Evolutionary conservation across 2,329 filamentous ascomycete genomes (phyloP).

Genomic region (Rhynchosporium agropyri): DNA sequence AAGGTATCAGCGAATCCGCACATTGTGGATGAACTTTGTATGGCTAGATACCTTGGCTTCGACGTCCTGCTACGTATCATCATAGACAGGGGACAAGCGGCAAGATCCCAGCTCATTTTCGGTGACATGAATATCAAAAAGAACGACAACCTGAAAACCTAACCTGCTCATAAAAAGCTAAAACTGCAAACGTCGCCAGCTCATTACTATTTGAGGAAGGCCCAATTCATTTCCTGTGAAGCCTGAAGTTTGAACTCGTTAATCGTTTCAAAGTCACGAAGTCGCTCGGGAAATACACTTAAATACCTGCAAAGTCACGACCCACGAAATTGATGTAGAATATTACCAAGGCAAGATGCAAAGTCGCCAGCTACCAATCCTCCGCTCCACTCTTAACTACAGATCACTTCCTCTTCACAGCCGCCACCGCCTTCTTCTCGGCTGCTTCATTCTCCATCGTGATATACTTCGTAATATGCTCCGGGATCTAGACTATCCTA

Average conservation of each 20-base stretch:
- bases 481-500: constrained; percentile 31
- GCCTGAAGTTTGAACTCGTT: too few species aligned
- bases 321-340: too few species aligned
- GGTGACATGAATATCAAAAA: neutral
- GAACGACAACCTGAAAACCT: neutral
- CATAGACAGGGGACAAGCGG: neutral
- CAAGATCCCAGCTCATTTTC: neutral
- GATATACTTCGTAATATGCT: constrained; percentile 57
- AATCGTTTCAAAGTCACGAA: too few species aligned
- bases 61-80: neutral
- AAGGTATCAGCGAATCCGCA: neutral
- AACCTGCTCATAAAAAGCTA: neutral
- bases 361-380: too few species aligned
- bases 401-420: constrained; percentile 28
- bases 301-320: too few species aligned
- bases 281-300: too few species aligned
- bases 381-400: neutral
- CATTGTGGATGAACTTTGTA: neutral
- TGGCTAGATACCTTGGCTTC: too few species aligned
- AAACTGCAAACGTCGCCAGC: too few species aligned
- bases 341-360: too few species aligned
- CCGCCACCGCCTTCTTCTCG: constrained; percentile 44
- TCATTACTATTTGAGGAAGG: too few species aligned
- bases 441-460: constrained; percentile 51
- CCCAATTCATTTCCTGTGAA: too few species aligned